Evolutionary conservation across 106 monocot genomes (phyloP).

Genomic region (Xerophyta viscosa): DNA sequence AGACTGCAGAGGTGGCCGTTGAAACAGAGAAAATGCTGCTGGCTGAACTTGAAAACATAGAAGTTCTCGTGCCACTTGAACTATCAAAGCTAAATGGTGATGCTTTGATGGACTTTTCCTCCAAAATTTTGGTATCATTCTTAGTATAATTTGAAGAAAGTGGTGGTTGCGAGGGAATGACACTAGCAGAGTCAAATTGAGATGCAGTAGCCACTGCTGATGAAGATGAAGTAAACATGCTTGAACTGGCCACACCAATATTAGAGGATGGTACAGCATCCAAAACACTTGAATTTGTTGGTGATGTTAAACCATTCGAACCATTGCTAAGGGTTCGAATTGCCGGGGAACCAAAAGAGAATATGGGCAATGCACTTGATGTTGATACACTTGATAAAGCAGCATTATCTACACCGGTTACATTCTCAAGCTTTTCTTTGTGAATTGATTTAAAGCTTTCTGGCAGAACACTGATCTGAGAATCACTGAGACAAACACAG

Average conservation of each 20-base stretch:
- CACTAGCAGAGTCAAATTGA: constrained; percentile 8
- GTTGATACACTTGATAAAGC: constrained; percentile 8
- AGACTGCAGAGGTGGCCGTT: constrained; percentile 1
- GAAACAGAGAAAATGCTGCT: constrained; percentile 4
- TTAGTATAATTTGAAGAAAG: constrained; percentile 10
- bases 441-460: not conserved
- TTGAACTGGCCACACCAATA: not conserved
- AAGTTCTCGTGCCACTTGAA: constrained; percentile 3
- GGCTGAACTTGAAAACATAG: constrained; percentile 10
- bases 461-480: no score
- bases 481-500: no score
- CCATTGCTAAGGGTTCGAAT: constrained; percentile 15
- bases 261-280: not conserved
- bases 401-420: constrained; percentile 7
- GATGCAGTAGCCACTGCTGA: constrained; percentile 18
- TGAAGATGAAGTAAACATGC: constrained; percentile 9
- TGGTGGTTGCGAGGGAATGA: not conserved
- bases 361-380: not conserved
- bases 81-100: constrained; percentile 11
- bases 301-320: constrained; percentile 5
- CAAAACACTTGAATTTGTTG: constrained; percentile 2
- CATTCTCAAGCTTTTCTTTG: constrained; percentile 1
- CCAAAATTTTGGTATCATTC: not conserved
- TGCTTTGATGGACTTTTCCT: constrained; percentile 10
- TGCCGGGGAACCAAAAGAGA: constrained; percentile 15